Evolutionary conservation across 2,329 filamentous ascomycete genomes (phyloP).

Genomic region (Ophiocordyceps camponoti-leonardi): DNA sequence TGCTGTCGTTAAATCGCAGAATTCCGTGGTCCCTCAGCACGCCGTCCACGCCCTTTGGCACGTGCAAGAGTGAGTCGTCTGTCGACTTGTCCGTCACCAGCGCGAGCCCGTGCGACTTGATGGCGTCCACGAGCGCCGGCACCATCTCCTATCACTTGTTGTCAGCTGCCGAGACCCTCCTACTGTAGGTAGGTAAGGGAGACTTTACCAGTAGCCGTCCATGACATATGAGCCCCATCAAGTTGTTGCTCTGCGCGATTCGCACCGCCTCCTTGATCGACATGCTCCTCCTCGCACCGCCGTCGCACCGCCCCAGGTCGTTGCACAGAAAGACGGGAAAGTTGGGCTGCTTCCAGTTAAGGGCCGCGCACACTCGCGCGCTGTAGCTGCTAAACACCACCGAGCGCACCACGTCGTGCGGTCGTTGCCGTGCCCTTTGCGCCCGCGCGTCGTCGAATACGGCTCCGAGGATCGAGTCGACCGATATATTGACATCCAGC

Average conservation of each 20-base stretch:
- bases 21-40: conserved; percentile 74
- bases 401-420: conserved; percentile 58
- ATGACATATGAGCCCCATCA: conserved; percentile 92
- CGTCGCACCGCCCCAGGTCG: conserved; percentile 49
- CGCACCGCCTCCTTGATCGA: conserved; percentile 92
- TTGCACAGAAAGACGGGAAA: conserved; percentile 95
- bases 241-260: conserved; percentile 88
- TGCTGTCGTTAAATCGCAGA: conserved; percentile 80
- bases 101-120: conserved; percentile 86
- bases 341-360: conserved; percentile 99
- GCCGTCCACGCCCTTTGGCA: conserved; percentile 75
- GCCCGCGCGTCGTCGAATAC: conserved; percentile 82
- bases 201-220: conserved; percentile 63
- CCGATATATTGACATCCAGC: conserved; percentile 70
- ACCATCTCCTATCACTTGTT: conserved; percentile 57
- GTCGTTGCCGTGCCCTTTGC: conserved; percentile 43
- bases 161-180: neutral
- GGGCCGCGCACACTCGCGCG: conserved; percentile 69
- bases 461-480: conserved; percentile 64
- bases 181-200: neutral
- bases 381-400: conserved; percentile 94
- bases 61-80: conserved; percentile 38
- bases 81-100: conserved; percentile 76
- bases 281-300: conserved; percentile 37
- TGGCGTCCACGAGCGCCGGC: conserved; percentile 76